Evolutionary conservation across 2,329 filamentous ascomycete genomes (phyloP).

Genomic region (Claviceps sp.): DNA sequence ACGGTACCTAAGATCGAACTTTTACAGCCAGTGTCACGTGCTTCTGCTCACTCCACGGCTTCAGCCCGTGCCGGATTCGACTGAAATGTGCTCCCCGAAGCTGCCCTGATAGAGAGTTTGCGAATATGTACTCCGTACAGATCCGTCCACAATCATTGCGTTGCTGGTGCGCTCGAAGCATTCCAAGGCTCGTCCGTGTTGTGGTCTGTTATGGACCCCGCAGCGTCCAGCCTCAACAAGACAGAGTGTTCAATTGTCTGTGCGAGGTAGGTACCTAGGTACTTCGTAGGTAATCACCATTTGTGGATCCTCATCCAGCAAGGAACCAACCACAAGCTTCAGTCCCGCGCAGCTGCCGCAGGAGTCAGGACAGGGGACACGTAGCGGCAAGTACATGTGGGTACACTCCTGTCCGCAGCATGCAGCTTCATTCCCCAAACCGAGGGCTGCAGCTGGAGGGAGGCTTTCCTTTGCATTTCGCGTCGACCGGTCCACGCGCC

Average conservation of each 20-base stretch:
- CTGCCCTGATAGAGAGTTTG: background rate
- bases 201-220: background rate
- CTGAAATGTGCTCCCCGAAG: too few relatives aligned
- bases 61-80: too few relatives aligned
- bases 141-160: too few relatives aligned
- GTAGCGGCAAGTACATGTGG: background rate
- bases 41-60: too few relatives aligned
- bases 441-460: background rate
- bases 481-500: constrained; percentile 1
- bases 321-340: constrained; percentile 1
- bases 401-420: background rate
- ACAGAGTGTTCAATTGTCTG: background rate
- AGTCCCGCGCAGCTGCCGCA: background rate
- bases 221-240: background rate
- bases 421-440: constrained; percentile 4
- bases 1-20: too few relatives aligned
- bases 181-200: background rate
- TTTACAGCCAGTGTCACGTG: too few relatives aligned
- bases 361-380: constrained; percentile 1
- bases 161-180: background rate
- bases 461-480: background rate
- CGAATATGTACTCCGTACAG: too few relatives aligned
- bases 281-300: too few relatives aligned
- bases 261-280: too few relatives aligned
- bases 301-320: background rate